Percentiles rank a stretch among this genome's conserved stretches.
Conservation (phyloP, 345 rosid species). For the Eucalyptus brandiana region DNA sequence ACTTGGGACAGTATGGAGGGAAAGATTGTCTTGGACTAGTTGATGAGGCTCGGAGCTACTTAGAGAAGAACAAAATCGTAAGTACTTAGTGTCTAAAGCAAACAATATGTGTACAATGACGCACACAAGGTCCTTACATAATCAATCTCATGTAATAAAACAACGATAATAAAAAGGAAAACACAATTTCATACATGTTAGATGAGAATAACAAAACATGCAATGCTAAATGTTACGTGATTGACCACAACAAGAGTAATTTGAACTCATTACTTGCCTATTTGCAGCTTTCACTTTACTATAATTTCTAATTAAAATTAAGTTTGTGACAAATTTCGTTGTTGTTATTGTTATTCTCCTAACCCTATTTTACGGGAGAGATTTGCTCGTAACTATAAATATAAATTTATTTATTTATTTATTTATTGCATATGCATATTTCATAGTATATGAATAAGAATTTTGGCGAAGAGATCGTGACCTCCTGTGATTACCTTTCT, state of each 20-base stretch:
- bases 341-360: background rate
- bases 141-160: background rate
- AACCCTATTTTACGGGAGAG: background rate
- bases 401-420: background rate
- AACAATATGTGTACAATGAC: too few relatives aligned
- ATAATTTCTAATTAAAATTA: background rate
- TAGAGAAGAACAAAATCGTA: too few relatives aligned
- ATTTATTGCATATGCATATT: background rate
- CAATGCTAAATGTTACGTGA: background rate
- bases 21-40: too few relatives aligned
- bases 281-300: background rate
- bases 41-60: too few relatives aligned
- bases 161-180: background rate
- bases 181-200: background rate
- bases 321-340: background rate
- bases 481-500: background rate
- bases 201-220: background rate
- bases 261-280: background rate
- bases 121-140: background rate
- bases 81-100: too few relatives aligned
- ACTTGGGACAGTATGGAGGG: too few relatives aligned
- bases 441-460: background rate
- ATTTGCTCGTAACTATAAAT: background rate
- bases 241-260: background rate
- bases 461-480: background rate